These are phyloP conservation scores for Dryas octopetala DNA, from an alignment of 306 rosid species.

Conservation along the genomic window DNA sequence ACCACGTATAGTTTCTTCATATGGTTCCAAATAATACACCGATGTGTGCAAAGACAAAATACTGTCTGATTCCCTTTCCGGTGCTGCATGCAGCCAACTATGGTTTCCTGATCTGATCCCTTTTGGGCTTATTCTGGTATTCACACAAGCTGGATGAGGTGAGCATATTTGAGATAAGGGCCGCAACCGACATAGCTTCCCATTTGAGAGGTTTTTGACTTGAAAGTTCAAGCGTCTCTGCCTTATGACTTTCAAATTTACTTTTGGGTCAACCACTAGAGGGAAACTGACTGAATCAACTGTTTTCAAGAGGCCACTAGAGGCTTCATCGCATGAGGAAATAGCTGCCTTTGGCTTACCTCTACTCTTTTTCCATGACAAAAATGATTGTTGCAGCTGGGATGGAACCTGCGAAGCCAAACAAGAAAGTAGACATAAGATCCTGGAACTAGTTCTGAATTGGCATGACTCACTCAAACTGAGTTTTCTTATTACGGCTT, in stretches of 20 bases:
- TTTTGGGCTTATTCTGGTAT: conserved; percentile 29
- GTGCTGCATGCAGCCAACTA: conserved; percentile 55
- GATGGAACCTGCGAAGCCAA: conserved; percentile 67
- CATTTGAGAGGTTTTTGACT: conserved; percentile 36
- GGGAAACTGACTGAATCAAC: conserved; percentile 54
- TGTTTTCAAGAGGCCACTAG: conserved; percentile 19
- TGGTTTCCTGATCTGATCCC: conserved; percentile 15
- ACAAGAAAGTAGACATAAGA: conserved; percentile 10
- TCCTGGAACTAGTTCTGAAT: conserved; percentile 6
- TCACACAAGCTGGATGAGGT: conserved; percentile 22
- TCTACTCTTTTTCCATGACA: conserved; percentile 52
- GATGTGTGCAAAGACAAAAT: conserved; percentile 74
- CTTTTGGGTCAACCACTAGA: conserved; percentile 32
- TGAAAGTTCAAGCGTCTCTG: conserved; percentile 34
- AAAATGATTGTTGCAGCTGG: conserved; percentile 55
- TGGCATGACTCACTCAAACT: neutral
- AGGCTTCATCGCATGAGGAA: conserved; percentile 8
- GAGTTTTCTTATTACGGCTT: neutral
- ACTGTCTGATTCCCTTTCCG: conserved; percentile 47
- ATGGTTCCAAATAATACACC: conserved; percentile 39
- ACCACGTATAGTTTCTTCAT: conserved; percentile 26
- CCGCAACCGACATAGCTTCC: conserved; percentile 27
- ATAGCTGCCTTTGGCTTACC: conserved; percentile 28
- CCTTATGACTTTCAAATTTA: conserved; percentile 46
- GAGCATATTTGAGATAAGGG: conserved; percentile 31